These are phyloP conservation scores for Rubia balearica DNA, from an alignment of 305 asterid genomes.

Conservation along the genomic window DNA sequence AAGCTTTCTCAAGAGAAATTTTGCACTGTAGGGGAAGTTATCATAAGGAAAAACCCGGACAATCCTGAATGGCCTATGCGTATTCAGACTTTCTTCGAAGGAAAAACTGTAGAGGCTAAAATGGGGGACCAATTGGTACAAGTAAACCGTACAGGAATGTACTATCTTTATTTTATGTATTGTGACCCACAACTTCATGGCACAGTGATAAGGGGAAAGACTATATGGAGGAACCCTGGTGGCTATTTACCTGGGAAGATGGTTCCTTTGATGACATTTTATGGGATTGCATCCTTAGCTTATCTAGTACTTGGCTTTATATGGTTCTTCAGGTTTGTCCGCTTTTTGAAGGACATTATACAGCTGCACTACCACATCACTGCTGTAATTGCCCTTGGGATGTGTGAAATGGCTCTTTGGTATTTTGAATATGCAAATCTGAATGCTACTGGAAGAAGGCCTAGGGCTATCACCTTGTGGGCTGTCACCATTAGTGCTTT, in stretches of 20 bases:
- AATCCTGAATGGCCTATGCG: constrained; percentile 33
- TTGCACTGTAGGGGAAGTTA: constrained; percentile 33
- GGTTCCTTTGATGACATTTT: constrained; percentile 31
- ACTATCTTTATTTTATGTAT: constrained; percentile 34
- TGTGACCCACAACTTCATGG: constrained; percentile 34
- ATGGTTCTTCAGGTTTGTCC: constrained; percentile 30
- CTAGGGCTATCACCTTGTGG: constrained; percentile 34
- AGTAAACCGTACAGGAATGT: constrained; percentile 32
- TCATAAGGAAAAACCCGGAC: constrained; percentile 26
- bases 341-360: constrained; percentile 30
- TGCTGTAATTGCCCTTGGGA: constrained; percentile 36
- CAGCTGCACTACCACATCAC: constrained; percentile 34
- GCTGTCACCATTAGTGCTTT: constrained; percentile 29
- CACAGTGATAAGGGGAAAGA: constrained; percentile 28
- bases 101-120: constrained; percentile 23
- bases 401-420: constrained; percentile 42
- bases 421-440: constrained; percentile 36
- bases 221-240: constrained; percentile 33
- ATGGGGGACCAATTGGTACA: constrained; percentile 22
- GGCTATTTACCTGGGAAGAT: constrained; percentile 40
- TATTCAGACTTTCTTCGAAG: constrained; percentile 29
- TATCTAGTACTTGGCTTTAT: constrained; percentile 33
- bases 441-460: constrained; percentile 30
- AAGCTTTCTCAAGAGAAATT: constrained; percentile 26
- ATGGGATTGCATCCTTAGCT: constrained; percentile 31